Percentiles rank a stretch among this genome's conserved stretches.
phyloP scores from a whole-genome alignment of 2,329 filamentous ascomycete species.

The Mycosphaerella arachidis region DNA sequence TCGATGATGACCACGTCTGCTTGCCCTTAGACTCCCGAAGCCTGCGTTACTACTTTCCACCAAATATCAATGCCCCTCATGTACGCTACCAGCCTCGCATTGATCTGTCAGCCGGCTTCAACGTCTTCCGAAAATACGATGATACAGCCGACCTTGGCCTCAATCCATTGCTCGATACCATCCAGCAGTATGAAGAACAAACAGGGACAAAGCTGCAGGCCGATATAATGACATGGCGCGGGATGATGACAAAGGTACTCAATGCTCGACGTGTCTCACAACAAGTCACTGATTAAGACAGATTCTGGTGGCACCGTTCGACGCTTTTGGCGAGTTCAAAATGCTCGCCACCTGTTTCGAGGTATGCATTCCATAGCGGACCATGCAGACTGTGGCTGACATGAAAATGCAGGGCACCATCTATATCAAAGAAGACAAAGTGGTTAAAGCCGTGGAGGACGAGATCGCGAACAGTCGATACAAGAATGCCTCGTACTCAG shows the following conservation, averaged over 20 bases:
- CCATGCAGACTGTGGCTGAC: slow-evolving; percentile 1
- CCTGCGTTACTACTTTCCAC: slow-evolving; percentile 56
- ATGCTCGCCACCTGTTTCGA: slow-evolving; percentile 94
- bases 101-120: slow-evolving; percentile 75
- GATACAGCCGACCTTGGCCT: slow-evolving; percentile 88
- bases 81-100: slow-evolving; percentile 43
- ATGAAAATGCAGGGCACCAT: slow-evolving; percentile 18
- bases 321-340: slow-evolving; percentile 81
- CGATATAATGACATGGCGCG: slow-evolving; percentile 86
- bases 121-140: slow-evolving; percentile 69
- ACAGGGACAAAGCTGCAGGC: slow-evolving; percentile 51
- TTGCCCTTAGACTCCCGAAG: slow-evolving; percentile 68
- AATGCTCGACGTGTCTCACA: not conserved
- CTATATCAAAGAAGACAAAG: slow-evolving; percentile 89
- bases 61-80: slow-evolving; percentile 30
- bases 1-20: slow-evolving; percentile 76
- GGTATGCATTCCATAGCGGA: slow-evolving; percentile 50
- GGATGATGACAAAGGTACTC: slow-evolving; percentile 93
- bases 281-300: slow-evolving; percentile 35
- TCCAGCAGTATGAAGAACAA: slow-evolving; percentile 67
- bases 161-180: slow-evolving; percentile 72
- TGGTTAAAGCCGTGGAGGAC: slow-evolving; percentile 62
- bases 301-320: slow-evolving; percentile 83
- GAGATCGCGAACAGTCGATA: slow-evolving; percentile 38
- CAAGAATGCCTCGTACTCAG: slow-evolving; percentile 47